A percentile compares a stretch with the other conserved stretches of the same genome.
Evolutionary conservation across 2,329 filamentous ascomycete genomes (phyloP).

Genomic region (Sarocladium brachiariae): DNA sequence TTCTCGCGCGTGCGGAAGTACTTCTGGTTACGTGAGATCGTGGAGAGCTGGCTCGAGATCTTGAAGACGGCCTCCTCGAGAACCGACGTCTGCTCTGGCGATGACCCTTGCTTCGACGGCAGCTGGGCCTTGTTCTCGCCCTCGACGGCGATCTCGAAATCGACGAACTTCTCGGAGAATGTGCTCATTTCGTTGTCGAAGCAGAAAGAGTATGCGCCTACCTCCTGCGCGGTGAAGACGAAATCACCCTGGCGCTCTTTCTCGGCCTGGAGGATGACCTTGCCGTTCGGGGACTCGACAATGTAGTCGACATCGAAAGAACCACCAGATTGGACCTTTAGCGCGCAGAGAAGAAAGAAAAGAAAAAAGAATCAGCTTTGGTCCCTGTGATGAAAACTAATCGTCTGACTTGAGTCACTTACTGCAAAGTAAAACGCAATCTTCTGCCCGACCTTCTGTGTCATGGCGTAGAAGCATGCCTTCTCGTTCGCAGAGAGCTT

Average conservation of each 20-base stretch:
- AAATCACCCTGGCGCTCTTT: constrained; percentile 97
- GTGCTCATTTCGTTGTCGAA: constrained; percentile 99
- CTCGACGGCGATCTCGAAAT: constrained; percentile 96
- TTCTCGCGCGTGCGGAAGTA: constrained; percentile 99
- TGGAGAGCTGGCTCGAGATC: constrained; percentile 85
- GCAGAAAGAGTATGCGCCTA: constrained; percentile 92
- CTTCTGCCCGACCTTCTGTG: constrained; percentile 75
- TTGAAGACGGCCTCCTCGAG: constrained; percentile 95
- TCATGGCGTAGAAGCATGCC: constrained; percentile 86
- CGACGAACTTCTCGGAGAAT: constrained; percentile 93
- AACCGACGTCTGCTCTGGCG: constrained; percentile 78
- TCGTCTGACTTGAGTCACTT: constrained; percentile 14
- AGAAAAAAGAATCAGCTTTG: no score
- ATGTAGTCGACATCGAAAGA: constrained; percentile 95
- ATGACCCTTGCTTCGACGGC: constrained; percentile 81
- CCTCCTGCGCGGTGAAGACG: constrained; percentile 85
- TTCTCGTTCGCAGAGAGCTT: constrained; percentile 85
- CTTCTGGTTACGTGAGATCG: constrained; percentile 94
- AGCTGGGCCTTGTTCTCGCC: constrained; percentile 78
- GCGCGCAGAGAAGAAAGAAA: no score
- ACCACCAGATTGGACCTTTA: constrained; percentile 91
- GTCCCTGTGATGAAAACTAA: no score
- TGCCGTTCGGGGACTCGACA: constrained; percentile 75
- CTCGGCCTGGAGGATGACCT: constrained; percentile 73
- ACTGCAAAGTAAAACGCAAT: constrained; percentile 99